Evolutionary conservation across 225 moss, liverwort and hornwort species (phyloP).

Genomic region (Pseudoscleropodium purum): DNA sequence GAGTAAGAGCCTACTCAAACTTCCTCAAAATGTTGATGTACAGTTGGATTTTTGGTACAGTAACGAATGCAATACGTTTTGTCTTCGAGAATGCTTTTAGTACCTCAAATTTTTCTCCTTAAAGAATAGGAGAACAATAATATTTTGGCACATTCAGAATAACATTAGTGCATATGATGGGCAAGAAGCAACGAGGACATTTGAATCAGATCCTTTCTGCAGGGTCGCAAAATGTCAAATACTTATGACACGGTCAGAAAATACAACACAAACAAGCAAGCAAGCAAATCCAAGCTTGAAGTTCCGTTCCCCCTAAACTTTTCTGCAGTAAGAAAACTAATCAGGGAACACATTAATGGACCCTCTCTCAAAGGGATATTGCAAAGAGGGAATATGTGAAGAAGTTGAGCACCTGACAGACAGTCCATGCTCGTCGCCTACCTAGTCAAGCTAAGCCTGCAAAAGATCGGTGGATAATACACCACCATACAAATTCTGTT

Average conservation of each 20-base stretch:
- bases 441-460: background rate
- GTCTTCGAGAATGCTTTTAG: background rate
- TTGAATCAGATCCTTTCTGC: background rate
- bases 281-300: background rate
- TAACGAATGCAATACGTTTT: no score
- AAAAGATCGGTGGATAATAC: slow-evolving; percentile 2
- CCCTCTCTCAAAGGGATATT: background rate
- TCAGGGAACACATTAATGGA: background rate
- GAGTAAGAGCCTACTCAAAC: background rate
- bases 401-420: background rate
- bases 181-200: background rate
- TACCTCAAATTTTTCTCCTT: no score
- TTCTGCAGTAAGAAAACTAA: background rate
- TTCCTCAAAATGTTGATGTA: background rate
- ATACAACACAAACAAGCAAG: background rate
- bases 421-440: background rate
- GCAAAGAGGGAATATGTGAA: background rate
- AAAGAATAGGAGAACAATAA: background rate
- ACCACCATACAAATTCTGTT: slow-evolving; percentile 6
- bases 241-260: background rate
- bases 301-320: background rate
- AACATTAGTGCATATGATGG: background rate
- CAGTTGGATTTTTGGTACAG: no score
- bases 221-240: background rate
- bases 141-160: background rate